Conservation (phyloP, 179 eudicot species). For the Pouteria campechiana region DNA sequence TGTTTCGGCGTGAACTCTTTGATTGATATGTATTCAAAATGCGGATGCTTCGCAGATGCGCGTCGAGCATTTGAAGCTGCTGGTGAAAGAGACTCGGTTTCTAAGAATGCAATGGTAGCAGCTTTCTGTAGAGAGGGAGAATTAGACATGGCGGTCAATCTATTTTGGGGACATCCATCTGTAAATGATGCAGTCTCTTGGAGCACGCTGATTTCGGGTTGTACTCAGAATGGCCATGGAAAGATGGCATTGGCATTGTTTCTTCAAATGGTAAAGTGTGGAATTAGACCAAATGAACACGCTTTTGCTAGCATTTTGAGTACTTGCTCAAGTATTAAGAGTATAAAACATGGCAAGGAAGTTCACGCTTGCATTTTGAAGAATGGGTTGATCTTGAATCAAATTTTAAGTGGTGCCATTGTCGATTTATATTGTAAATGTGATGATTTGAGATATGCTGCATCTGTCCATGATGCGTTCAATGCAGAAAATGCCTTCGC, state of each 20-base stretch:
- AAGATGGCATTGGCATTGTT: conserved; percentile 43
- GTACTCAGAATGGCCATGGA: conserved; percentile 44
- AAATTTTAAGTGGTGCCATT: conserved; percentile 54
- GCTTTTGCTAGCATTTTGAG: conserved; percentile 57
- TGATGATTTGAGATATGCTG: conserved; percentile 54
- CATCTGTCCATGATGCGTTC: conserved; percentile 23
- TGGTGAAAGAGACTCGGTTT: conserved; percentile 38
- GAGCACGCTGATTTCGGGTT: conserved; percentile 81
- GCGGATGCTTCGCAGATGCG: conserved; percentile 51
- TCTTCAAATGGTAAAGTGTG: conserved; percentile 31
- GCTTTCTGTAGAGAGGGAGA: conserved; percentile 80
- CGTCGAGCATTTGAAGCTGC: conserved; percentile 26
- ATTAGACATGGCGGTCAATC: conserved; percentile 40
- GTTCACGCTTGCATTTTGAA: conserved; percentile 59
- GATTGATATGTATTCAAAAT: conserved; percentile 83
- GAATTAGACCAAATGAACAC: conserved; percentile 48
- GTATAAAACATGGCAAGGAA: conserved; percentile 58
- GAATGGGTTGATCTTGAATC: conserved; percentile 32
- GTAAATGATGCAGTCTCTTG: conserved; percentile 67
- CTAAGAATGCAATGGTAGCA: conserved; percentile 81
- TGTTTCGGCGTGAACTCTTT: conserved; percentile 60
- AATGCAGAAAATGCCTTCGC: conserved; percentile 43
- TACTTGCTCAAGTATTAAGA: conserved; percentile 53
- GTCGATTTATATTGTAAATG: conserved; percentile 79
- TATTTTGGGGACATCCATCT: conserved; percentile 41